Evolutionary conservation across 1,139 yeast species (phyloP).

Genomic region (Debaryomycetaceae sp.): DNA sequence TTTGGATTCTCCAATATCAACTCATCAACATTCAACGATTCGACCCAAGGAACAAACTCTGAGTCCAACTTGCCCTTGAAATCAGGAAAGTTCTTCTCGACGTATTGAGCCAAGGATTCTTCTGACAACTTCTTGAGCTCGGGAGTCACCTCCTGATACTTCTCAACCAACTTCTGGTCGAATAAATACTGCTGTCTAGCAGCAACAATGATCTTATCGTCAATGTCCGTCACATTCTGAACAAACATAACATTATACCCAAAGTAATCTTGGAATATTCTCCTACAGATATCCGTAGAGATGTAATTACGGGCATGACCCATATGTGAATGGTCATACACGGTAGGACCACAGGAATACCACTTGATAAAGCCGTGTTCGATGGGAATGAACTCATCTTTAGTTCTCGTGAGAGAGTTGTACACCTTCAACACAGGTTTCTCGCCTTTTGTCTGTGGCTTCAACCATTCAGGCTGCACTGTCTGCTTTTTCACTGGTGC

Average conservation of each 20-base stretch:
- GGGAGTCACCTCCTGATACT: slow-evolving; percentile 26
- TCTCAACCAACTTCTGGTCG: slow-evolving; percentile 47
- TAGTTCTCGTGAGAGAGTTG: slow-evolving; percentile 81
- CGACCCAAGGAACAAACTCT: slow-evolving; percentile 53
- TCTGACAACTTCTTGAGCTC: slow-evolving; percentile 38
- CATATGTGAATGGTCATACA: slow-evolving; percentile 96
- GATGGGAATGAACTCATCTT: slow-evolving; percentile 70
- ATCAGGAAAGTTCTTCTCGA: slow-evolving; percentile 55
- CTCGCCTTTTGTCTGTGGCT: slow-evolving; percentile 17
- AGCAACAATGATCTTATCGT: slow-evolving; percentile 90
- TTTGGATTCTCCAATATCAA: slow-evolving; percentile 65
- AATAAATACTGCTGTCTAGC: slow-evolving; percentile 88
- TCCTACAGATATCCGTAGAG: slow-evolving; percentile 86
- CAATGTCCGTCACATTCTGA: slow-evolving; percentile 96
- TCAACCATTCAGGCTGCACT: slow-evolving; percentile 41
- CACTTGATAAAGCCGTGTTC: slow-evolving; percentile 68
- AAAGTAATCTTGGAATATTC: slow-evolving; percentile 84
- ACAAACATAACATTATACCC: slow-evolving; percentile 84
- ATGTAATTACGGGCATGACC: slow-evolving; percentile 99
- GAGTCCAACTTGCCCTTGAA: slow-evolving; percentile 18
- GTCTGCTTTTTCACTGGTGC: slow-evolving; percentile 21
- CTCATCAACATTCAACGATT: slow-evolving; percentile 44
- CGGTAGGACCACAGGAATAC: slow-evolving; percentile 99
- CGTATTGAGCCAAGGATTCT: slow-evolving; percentile 47
- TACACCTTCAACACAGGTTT: slow-evolving; percentile 38